Base-by-base conservation (phyloP, 352 stramenopile genomes). In the Phytopythium ostracodes region DNA sequence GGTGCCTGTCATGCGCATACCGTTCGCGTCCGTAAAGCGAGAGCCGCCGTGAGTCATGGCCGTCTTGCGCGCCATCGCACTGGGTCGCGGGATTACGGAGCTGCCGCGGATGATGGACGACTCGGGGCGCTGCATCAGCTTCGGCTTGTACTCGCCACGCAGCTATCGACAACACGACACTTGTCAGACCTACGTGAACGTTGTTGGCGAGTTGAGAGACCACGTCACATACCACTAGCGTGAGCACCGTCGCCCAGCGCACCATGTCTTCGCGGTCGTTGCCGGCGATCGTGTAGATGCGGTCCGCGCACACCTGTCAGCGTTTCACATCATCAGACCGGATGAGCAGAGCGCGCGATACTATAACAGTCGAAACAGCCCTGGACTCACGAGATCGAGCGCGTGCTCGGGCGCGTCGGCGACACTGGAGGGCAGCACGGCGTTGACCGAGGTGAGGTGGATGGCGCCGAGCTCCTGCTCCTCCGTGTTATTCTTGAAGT, bases 251-350 rank as follows among this genome's bases (percentile, higher is more conserved):
- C 25, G 87, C 87, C 87, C 87, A 96, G 60, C 87, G 87, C 49
- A 96, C 87, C 85, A 96, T 94, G 66, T 96, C 87, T 60, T 96
- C 87, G 20, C 87, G 70, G 56, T 92, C 84, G 64, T 90, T 93
- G 20, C 83, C 87, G 18, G 87, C 87, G 18, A 96, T 79, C 0
- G 87, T 96, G 66, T 96, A 96, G 62, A 96, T 96, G 59, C 87
- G 79, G 64, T 96, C 87, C 1, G 87, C 87, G 62, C 87, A 96
- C 2, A 96, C 84, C 76, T 88, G 29, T 2, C 1, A 36, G 44
- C 27, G 53, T 63, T 66, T 52, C 58, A n/a, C 33, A 15, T 53
- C 11, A 68, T n/a, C 56, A 44, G 22, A 44, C 10, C 14, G 44
- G 31, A n/a, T 59, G 24, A 63, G 55, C 31, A 44, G 27, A 56